Percentiles rank a stretch among this genome's conserved stretches.
These are phyloP conservation scores for Chrysoporthe cubensis DNA, from an alignment of 2,329 filamentous ascomycete species.

Conservation along the genomic window DNA sequence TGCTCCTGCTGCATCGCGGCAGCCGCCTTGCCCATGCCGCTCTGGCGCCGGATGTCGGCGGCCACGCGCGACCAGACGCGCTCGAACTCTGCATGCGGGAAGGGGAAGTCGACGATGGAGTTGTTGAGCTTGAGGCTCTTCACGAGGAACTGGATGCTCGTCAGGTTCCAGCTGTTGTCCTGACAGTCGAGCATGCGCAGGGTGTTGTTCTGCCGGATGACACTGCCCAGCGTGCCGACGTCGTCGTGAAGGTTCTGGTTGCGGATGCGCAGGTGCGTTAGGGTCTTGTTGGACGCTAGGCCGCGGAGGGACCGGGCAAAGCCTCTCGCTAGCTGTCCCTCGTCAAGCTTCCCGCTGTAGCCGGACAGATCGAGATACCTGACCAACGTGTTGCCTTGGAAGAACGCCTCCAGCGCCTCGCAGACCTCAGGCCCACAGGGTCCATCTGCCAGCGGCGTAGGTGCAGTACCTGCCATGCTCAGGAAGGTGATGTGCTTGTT, in stretches of 20 bases:
- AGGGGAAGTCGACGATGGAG: constrained; percentile 49
- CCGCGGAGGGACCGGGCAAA: constrained; percentile 52
- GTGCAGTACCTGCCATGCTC: constrained; percentile 59
- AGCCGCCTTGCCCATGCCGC: constrained; percentile 26
- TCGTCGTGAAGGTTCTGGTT: constrained; percentile 61
- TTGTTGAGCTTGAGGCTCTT: constrained; percentile 48
- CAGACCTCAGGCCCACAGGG: constrained; percentile 50
- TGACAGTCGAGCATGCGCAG: constrained; percentile 59
- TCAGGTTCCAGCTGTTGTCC: constrained; percentile 58
- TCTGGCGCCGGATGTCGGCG: constrained; percentile 30
- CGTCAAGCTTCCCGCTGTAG: constrained; percentile 60
- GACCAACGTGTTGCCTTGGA: constrained; percentile 54
- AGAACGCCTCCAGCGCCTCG: constrained; percentile 53
- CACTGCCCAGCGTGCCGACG: constrained; percentile 53
- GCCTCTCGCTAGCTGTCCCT: constrained; percentile 57
- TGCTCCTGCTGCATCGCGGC: constrained; percentile 32
- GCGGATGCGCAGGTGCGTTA: constrained; percentile 56
- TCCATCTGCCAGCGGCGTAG: constrained; percentile 40
- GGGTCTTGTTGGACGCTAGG: constrained; percentile 36
- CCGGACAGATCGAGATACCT: constrained; percentile 61
- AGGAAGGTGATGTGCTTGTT: constrained; percentile 56
- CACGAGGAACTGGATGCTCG: constrained; percentile 52
- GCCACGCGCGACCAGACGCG: constrained; percentile 33
- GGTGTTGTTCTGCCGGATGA: constrained; percentile 52
- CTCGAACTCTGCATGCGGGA: constrained; percentile 35